These are phyloP conservation scores for Clitopilus hobsonii DNA, from an alignment of 768 basidiomycete species.

Conservation along the genomic window DNA sequence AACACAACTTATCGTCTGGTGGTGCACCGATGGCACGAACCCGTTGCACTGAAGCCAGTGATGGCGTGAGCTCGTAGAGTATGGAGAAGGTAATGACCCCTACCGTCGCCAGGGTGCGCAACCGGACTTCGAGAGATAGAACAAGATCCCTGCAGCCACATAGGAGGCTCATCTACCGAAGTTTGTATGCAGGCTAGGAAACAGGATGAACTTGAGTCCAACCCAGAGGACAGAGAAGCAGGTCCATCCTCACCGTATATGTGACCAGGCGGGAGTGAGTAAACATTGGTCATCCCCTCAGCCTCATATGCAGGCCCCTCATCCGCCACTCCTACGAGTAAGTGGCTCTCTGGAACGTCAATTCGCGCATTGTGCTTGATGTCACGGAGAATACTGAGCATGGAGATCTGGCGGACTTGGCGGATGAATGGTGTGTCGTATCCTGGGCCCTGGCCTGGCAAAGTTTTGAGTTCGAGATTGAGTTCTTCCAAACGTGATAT, in stretches of 20 bases:
- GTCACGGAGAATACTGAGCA: constrained; percentile 61
- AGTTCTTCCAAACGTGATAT: constrained; percentile 44
- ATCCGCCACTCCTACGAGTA: constrained; percentile 79
- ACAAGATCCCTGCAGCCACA: constrained; percentile 56
- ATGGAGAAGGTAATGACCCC: constrained; percentile 8
- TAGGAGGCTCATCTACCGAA: constrained; percentile 42
- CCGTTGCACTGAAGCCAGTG: constrained; percentile 48
- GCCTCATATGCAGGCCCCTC: constrained; percentile 64
- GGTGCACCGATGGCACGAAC: constrained; percentile 71
- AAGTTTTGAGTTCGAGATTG: constrained; percentile 41
- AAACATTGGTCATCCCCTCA: constrained; percentile 50
- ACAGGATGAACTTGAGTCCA: constrained; percentile 2
- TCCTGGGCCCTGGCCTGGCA: constrained; percentile 22
- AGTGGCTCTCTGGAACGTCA: constrained; percentile 59
- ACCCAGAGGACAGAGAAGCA: not conserved
- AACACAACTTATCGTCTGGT: constrained; percentile 46
- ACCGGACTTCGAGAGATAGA: constrained; percentile 71
- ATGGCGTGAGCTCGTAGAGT: not conserved
- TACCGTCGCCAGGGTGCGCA: constrained; percentile 73
- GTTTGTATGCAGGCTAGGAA: constrained; percentile 53
- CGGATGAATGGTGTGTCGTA: constrained; percentile 55
- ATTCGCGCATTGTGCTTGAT: constrained; percentile 78
- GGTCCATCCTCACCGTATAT: constrained; percentile 54
- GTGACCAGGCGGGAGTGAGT: constrained; percentile 45
- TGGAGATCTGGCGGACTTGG: constrained; percentile 54